Conservation (phyloP, 164 flowering plant genomes). For the Umbilicus rupestris region DNA sequence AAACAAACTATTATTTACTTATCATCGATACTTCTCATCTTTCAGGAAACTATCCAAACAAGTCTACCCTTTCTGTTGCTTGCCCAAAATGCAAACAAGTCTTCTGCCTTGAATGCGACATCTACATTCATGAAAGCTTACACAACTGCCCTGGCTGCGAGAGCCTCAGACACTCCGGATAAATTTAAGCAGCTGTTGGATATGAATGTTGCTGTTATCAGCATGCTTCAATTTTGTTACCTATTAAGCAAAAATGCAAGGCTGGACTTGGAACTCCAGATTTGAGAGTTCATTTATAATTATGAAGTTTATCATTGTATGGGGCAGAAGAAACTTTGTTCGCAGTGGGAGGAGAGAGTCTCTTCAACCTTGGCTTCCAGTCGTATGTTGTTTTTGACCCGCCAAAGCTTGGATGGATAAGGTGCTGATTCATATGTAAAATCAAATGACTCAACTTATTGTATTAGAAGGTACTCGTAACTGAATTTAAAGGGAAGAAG, state of each 20-base stretch:
- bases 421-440: no score
- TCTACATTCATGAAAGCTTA: constrained; percentile 92
- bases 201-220: not conserved
- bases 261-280: not conserved
- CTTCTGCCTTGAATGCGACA: constrained; percentile 93
- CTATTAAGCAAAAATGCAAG: not conserved
- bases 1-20: not conserved
- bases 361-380: no score
- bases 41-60: constrained; percentile 40
- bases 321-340: not conserved
- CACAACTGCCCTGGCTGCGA: constrained; percentile 98
- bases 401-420: no score
- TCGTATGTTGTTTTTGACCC: no score
- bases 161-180: constrained; percentile 42
- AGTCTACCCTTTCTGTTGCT: constrained; percentile 40
- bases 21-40: not conserved
- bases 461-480: no score
- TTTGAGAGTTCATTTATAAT: not conserved
- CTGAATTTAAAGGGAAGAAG: not conserved
- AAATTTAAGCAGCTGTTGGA: constrained; percentile 4
- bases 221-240: not conserved
- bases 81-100: constrained; percentile 77
- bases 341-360: no score
- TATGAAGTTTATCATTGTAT: not conserved
- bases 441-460: no score